Percentiles rank a stretch among this genome's conserved stretches.
phyloP scores from a whole-genome alignment of 768 basidiomycete species.

The Obba rivulosa region DNA sequence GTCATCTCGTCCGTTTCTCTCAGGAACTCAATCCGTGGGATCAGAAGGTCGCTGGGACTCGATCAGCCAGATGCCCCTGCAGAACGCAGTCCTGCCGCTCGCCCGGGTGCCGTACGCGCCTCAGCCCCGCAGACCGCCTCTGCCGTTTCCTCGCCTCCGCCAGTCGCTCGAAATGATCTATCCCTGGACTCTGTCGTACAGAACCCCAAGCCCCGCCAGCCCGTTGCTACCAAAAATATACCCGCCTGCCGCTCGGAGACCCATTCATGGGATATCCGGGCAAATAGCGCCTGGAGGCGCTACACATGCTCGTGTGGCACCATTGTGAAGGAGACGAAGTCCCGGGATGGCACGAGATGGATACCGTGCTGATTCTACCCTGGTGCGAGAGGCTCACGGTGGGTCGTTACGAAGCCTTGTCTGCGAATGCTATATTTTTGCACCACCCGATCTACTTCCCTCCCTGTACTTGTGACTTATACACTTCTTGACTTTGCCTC shows the following conservation, averaged over 20 bases:
- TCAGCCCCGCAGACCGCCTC: not conserved
- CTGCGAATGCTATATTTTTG: too few species aligned
- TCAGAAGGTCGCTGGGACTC: not conserved
- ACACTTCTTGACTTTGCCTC: too few species aligned
- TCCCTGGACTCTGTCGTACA: slow-evolving; percentile 1
- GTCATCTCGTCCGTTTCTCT: too few species aligned
- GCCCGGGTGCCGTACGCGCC: not conserved
- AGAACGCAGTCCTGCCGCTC: not conserved
- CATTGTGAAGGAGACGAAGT: slow-evolving; percentile 10
- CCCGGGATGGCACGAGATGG: too few species aligned
- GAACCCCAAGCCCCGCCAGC: slow-evolving; percentile 7
- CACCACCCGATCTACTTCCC: too few species aligned
- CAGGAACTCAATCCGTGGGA: too few species aligned
- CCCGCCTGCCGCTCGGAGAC: not conserved
- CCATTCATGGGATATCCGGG: slow-evolving; percentile 7
- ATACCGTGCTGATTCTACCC: too few species aligned
- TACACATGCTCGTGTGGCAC: slow-evolving; percentile 9
- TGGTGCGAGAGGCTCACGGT: too few species aligned
- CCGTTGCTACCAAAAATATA: slow-evolving; percentile 2
- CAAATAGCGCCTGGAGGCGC: slow-evolving; percentile 1
- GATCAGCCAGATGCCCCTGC: not conserved
- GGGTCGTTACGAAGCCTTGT: too few species aligned
- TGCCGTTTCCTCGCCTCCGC: not conserved
- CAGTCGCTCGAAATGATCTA: not conserved
- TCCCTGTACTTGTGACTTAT: too few species aligned